Evolutionary conservation across 495 filamentous ascomycete species (phyloP), one percentile per base, ranked within the genome.

Genomic region (Trichoderma parareesei): DNA sequence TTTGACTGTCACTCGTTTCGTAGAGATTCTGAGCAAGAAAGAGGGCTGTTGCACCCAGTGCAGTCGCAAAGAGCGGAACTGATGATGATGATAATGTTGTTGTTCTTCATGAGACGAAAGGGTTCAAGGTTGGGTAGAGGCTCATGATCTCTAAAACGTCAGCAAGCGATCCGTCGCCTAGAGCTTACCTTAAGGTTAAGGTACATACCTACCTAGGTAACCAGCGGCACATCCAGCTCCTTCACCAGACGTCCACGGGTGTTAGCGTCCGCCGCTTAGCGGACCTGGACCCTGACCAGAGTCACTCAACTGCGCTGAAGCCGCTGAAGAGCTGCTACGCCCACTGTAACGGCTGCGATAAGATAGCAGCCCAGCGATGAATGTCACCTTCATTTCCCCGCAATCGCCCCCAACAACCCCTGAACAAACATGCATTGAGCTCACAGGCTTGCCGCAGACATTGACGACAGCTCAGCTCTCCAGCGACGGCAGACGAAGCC

Each of bases 321-420:
- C 27, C 9, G 11, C 33, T 57, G 27, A 27, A 27, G 27, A 27
- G 27, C 27, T 27, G 27, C 27, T 27, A 27, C 27, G 27, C 27
- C 27, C 27, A 27, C 27, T 27, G 27, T 27, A 33, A 57, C 33
- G 9, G 0, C 3, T 57, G 1, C 53, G 53, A 57, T 57, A 57
- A 57, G 53, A 57, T 57, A 57, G 27, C 27, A 27, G 27, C 27
- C 27, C 27, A 27, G 53, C 53, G 27, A 13, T 57, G 53, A 13
- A 57, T 57, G 53, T 57, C 53, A 57, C 53, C 16, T 57, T 57
- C 53, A 14, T 37, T 57, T 57, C 53, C 53, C 53, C 53, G 53
- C 53, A 57, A 27, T 57, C 53, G 53, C 16, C 7, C 9, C 27
- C 18, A 2, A 18, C 27, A 57, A 57, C 53, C 53, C 53, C 53